These are phyloP conservation scores for Lantana camara DNA, from an alignment of 257 asterid genomes.

Conservation along the genomic window DNA sequence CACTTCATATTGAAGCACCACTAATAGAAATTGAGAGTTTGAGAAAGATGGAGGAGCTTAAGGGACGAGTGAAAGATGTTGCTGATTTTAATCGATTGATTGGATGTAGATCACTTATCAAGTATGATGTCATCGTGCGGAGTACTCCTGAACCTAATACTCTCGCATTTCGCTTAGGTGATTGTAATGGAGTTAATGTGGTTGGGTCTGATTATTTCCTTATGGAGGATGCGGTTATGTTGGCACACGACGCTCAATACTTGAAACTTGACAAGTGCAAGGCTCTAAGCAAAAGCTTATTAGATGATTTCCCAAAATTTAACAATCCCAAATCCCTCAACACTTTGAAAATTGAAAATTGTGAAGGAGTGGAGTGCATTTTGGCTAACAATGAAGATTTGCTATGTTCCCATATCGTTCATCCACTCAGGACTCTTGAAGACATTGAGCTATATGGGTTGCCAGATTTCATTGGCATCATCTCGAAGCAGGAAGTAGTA, in stretches of 20 bases:
- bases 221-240: no score
- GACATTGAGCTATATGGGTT: neutral
- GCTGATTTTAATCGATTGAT: no score
- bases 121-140: no score
- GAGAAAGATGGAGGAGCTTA: conserved; percentile 11
- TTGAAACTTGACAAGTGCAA: no score
- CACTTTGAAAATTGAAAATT: neutral
- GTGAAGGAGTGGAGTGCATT: neutral
- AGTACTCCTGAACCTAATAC: no score
- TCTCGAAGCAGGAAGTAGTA: neutral
- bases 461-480: neutral
- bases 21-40: neutral
- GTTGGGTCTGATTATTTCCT: no score
- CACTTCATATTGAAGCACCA: neutral
- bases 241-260: no score
- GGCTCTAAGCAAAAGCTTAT: no score
- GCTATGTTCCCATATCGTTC: no score
- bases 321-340: neutral
- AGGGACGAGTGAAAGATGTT: no score
- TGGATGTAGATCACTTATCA: neutral
- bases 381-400: no score
- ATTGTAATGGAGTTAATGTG: neutral
- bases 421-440: neutral
- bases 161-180: neutral
- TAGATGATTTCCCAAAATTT: neutral